Percentiles rank a stretch among this genome's conserved stretches.
These are phyloP conservation scores for Bipolaris oryzae DNA, from an alignment of 2,329 filamentous ascomycete genomes.

Conservation along the genomic window DNA sequence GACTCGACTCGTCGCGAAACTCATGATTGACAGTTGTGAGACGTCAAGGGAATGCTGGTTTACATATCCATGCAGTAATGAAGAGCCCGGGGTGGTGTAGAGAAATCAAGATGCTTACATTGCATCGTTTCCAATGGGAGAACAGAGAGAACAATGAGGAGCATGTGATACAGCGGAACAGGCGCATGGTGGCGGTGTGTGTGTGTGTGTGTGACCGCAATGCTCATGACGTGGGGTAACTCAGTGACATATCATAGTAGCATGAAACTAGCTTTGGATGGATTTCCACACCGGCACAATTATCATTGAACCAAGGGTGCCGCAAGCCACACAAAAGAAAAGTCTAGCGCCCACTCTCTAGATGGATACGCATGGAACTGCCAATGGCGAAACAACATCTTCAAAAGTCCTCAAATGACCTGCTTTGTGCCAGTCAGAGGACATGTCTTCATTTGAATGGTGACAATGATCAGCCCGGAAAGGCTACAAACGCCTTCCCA, in stretches of 20 bases:
- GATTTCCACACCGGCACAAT: no score
- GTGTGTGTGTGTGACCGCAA: background rate
- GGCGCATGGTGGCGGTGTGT: background rate
- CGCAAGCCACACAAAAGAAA: slow-evolving; percentile 4
- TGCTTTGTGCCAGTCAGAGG: background rate
- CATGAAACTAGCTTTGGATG: background rate
- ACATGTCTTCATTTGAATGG: background rate
- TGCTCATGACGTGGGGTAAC: background rate
- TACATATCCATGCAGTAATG: background rate
- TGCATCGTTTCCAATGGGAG: background rate
- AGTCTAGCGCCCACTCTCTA: background rate
- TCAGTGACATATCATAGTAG: background rate
- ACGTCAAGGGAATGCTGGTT: background rate
- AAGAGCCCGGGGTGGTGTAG: background rate
- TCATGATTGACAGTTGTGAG: background rate
- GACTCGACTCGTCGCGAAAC: background rate
- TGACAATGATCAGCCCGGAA: slow-evolving; percentile 1
- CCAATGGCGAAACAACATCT: background rate
- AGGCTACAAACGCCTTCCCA: slow-evolving; percentile 5
- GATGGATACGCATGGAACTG: slow-evolving; percentile 1
- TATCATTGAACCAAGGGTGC: background rate
- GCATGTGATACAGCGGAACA: background rate
- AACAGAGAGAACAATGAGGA: background rate
- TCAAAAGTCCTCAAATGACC: background rate
- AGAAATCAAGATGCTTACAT: background rate